A percentile compares a stretch with the other conserved stretches of the same genome.
Evolutionary conservation across 192 early-diverging fungal species (phyloP).

Genomic region (Backusella morwellensis): DNA sequence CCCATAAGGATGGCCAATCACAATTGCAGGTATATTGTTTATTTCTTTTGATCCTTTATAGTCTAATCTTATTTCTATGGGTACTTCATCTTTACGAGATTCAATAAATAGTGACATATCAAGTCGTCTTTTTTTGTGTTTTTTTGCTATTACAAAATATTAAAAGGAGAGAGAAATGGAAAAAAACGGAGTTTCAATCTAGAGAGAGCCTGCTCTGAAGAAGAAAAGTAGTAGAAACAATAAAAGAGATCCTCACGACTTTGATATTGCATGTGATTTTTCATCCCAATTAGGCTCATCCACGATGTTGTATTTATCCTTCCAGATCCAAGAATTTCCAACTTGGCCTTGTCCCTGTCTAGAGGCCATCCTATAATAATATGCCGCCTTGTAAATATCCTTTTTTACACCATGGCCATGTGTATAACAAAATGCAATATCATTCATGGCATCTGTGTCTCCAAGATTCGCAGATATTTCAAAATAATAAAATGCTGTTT

Average conservation of each 20-base stretch:
- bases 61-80: background rate
- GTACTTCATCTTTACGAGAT: constrained; percentile 2
- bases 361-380: constrained; percentile 74
- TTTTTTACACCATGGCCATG: constrained; percentile 74
- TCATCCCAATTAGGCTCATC: constrained; percentile 11
- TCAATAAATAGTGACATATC: constrained; percentile 7
- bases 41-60: constrained; percentile 3
- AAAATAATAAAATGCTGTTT: constrained; percentile 75
- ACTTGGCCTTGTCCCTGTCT: constrained; percentile 67
- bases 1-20: constrained; percentile 28
- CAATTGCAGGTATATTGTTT: constrained; percentile 4
- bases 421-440: constrained; percentile 66
- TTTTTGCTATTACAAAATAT: background rate
- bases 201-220: background rate
- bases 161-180: background rate
- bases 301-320: constrained; percentile 67
- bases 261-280: background rate
- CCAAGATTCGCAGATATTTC: constrained; percentile 78
- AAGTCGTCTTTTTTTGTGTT: background rate
- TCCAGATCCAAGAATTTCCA: constrained; percentile 84
- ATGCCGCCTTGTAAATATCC: constrained; percentile 67
- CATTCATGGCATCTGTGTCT: constrained; percentile 71
- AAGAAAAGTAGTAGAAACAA: background rate
- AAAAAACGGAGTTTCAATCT: background rate
- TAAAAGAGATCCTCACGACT: background rate